Evolutionary conservation across 164 flowering plant species (phyloP).

Genomic region (Vitis labrusca): DNA sequence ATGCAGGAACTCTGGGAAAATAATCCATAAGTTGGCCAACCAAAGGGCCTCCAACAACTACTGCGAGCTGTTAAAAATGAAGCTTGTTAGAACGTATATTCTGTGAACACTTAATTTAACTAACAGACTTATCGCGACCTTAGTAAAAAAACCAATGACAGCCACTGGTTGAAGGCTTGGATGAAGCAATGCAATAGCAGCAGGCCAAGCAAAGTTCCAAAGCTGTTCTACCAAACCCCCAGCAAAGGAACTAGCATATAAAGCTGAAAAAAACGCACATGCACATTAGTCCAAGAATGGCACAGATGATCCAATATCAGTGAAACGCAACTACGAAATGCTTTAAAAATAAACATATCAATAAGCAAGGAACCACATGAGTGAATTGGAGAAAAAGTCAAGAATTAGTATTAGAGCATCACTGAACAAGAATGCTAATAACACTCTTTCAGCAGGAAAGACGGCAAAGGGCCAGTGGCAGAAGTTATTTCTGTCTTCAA

Average conservation of each 20-base stretch:
- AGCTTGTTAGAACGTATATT: conserved; percentile 17
- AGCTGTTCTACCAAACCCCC: conserved; percentile 93
- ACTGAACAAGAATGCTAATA: background rate
- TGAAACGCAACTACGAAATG: background rate
- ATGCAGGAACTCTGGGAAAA: conserved; percentile 81
- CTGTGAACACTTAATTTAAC: background rate
- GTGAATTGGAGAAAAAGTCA: background rate
- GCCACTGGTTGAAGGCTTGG: conserved; percentile 97
- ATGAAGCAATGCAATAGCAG: conserved; percentile 91
- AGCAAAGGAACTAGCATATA: conserved; percentile 80
- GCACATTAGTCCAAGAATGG: background rate
- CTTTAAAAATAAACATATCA: background rate
- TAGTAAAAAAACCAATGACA: conserved; percentile 78
- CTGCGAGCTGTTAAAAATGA: conserved; percentile 60
- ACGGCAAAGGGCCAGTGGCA: background rate
- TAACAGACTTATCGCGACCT: conserved; percentile 39
- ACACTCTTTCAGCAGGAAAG: background rate
- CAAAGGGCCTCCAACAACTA: conserved; percentile 83
- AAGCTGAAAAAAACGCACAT: conserved; percentile 42
- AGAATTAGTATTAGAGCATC: background rate
- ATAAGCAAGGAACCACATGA: background rate
- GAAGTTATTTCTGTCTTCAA: background rate
- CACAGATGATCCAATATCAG: conserved; percentile 10
- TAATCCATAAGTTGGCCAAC: conserved; percentile 89
- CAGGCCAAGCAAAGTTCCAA: conserved; percentile 99